Base-by-base conservation (phyloP, 495 filamentous ascomycete species). In the Staphylotrichum tortipilum region DNA sequence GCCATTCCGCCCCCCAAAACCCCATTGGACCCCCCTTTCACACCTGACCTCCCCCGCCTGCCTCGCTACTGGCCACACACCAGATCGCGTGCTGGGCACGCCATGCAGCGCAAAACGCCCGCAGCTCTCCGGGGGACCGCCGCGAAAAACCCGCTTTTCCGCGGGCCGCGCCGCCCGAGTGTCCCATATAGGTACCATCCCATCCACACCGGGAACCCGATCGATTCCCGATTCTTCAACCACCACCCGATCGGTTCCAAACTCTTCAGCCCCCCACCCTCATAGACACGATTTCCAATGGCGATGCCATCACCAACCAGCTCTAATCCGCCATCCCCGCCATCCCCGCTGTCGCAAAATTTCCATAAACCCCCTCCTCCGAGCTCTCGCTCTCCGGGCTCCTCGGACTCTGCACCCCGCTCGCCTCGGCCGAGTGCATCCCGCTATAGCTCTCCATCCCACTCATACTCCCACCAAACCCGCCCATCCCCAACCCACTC, bases 361-460 rank as follows among this genome's bases (percentile, higher is more conserved):
- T 75, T 8, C 73, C 74, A 51, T 78, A 76, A 65, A 74, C 70
- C 17, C 71, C 74, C 54, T 76, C 73, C 33, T 73, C 73, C 9
- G 69, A 69, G 45, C 69, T 72, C 41, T 71, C 72, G 31, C 66
- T 68, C 17, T 55, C 62, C 21, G 53, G 54, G 24, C 68, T 74
- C 28, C 64, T 54, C 14, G 70, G 70, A 44, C 72, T 76, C 49
- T 72, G 67, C 17, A 67, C 53, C 1, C 63, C 65, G 44, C 69
- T 73, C 23, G 61, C 69, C 19, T 72, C 68, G 7, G 63, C 66
- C 37, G 69, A 68, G 26, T 63, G 52, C 62, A 61, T 11, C 52
- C 35, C 50, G 15, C 51, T 44, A 22, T 44, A 49, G 30, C 49
- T 52, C 29, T 52, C 59, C 41, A 57, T 11, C 6, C 60, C 60